Evolutionary conservation across 2,329 filamentous ascomycete species (phyloP).

Genomic region (Cryphonectria japonica): DNA sequence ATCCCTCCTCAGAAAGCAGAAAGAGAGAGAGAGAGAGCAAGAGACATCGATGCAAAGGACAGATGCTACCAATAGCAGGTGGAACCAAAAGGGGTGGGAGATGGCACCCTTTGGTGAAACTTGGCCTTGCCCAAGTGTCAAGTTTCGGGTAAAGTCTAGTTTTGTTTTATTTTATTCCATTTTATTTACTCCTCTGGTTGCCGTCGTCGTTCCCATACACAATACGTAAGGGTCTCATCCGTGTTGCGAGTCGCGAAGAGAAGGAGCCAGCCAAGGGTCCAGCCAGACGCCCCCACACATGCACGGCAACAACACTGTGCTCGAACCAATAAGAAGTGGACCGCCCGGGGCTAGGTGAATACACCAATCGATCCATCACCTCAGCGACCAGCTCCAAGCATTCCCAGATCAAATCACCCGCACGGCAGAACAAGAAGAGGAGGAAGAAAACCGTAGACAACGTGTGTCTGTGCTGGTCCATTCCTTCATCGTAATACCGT

Average conservation of each 20-base stretch:
- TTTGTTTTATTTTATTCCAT: background rate
- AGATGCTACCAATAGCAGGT: background rate
- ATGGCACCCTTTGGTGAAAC: constrained; percentile 3
- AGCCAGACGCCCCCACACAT: too few species aligned
- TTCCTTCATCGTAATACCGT: background rate
- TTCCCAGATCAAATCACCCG: too few species aligned
- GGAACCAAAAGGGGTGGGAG: background rate
- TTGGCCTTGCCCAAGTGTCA: constrained; percentile 6
- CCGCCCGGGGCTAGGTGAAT: too few species aligned
- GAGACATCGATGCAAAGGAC: background rate
- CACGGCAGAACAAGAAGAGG: too few species aligned
- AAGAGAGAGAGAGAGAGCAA: background rate
- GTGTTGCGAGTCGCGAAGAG: too few species aligned
- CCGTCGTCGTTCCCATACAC: background rate
- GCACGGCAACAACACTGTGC: background rate
- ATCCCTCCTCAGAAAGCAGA: background rate
- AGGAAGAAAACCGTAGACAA: too few species aligned
- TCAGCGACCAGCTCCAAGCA: background rate
- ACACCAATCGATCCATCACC: background rate
- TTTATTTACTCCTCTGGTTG: background rate
- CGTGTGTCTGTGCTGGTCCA: too few species aligned
- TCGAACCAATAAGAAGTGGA: too few species aligned
- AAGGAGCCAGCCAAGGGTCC: too few species aligned
- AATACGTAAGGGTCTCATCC: background rate
- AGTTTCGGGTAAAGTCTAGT: constrained; percentile 12